A percentile compares a stretch with the other conserved stretches of the same genome.
These are phyloP conservation scores for Tripidium arundinaceum DNA, from an alignment of 202 grass and related monocot genomes.

Conservation along the genomic window DNA sequence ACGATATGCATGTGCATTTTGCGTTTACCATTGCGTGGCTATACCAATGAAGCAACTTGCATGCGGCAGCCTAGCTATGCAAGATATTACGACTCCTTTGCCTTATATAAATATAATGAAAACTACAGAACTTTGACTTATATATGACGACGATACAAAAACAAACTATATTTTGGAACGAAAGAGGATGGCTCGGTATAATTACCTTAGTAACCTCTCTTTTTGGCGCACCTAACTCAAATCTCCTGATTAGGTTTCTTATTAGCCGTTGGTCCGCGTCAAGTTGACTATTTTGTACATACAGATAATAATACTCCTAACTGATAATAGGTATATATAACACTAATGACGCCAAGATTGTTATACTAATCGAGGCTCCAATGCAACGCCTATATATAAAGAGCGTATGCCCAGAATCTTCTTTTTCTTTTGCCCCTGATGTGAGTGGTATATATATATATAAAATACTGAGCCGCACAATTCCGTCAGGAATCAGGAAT, in stretches of 20 bases:
- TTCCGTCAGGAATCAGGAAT: slow-evolving; percentile 12
- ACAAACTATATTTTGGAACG: not conserved
- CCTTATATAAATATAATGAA: too few species aligned
- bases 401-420: not conserved
- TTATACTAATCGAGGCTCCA: not conserved
- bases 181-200: too few species aligned
- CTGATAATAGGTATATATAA: too few species aligned
- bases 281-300: not conserved
- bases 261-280: not conserved
- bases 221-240: not conserved
- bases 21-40: too few species aligned
- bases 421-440: not conserved
- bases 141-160: too few species aligned
- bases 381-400: not conserved
- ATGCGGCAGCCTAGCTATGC: too few species aligned
- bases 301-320: not conserved
- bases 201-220: not conserved
- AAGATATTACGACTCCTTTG: too few species aligned
- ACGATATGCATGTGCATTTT: too few species aligned
- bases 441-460: not conserved
- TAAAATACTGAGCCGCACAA: not conserved
- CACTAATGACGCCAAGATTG: not conserved
- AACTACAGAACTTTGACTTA: too few species aligned
- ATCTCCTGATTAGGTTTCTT: not conserved
- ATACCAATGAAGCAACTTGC: too few species aligned